Percentiles rank a stretch among this genome's conserved stretches.
Conservation (phyloP, 805 yeast genomes). For the Ogataea methanolica region DNA sequence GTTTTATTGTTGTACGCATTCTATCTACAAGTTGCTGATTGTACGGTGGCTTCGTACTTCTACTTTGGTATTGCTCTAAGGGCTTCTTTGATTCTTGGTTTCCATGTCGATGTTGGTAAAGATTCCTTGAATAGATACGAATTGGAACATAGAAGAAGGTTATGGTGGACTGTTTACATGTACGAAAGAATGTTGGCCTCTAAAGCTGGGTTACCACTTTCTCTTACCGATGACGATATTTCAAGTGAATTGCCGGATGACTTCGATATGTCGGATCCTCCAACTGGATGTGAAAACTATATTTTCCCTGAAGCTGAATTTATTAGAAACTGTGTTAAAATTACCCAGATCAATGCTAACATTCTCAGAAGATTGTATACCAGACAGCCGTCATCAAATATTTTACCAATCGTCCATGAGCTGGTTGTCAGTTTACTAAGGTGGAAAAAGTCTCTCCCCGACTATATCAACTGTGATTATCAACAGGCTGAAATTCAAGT, state of each 20-base stretch:
- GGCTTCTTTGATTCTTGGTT: constrained; percentile 66
- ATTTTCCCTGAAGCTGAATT: constrained; percentile 77
- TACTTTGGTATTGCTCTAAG: constrained; percentile 74
- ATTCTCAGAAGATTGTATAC: constrained; percentile 67
- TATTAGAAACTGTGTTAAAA: constrained; percentile 70
- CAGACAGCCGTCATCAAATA: constrained; percentile 71
- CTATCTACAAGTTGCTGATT: constrained; percentile 78
- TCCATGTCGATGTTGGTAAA: constrained; percentile 79
- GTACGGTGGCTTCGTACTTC: constrained; percentile 76
- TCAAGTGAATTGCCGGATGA: constrained; percentile 73
- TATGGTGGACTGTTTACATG: constrained; percentile 39
- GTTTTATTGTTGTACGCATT: constrained; percentile 72
- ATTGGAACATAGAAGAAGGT: constrained; percentile 42
- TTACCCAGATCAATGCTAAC: constrained; percentile 73
- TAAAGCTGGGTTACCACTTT: constrained; percentile 74
- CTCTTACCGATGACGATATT: constrained; percentile 78
- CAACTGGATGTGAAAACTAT: constrained; percentile 55
- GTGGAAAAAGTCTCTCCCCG: constrained; percentile 67
- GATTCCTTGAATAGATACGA: constrained; percentile 50
- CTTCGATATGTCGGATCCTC: constrained; percentile 62
- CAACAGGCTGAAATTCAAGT: constrained; percentile 48
- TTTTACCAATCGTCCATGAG: constrained; percentile 67
- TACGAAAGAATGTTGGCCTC: constrained; percentile 69
- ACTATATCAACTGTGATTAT: constrained; percentile 61
- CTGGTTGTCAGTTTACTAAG: constrained; percentile 59